Evolutionary conservation across 257 asterid species (phyloP), one percentile per base, ranked within the genome.

Genomic region (Forsythia viridissima): DNA sequence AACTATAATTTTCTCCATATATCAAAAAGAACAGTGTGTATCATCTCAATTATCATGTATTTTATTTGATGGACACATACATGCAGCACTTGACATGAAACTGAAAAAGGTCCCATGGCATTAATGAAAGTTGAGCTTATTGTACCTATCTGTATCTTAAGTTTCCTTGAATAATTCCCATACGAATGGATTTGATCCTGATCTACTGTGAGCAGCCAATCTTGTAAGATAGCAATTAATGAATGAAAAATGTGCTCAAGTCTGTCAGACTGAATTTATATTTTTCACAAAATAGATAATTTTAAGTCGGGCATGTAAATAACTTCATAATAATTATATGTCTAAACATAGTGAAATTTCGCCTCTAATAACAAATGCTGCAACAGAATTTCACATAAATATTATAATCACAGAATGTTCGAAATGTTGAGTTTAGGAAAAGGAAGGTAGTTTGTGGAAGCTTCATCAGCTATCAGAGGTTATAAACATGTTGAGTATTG

Each of bases 391-490:
- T 5, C 24, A n/a, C 2, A 20, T 57, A 57, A 57, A n/a, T 57
- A 61, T 61, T 61, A 24, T 9, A 24, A 61, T 61, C 69, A 9
- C 5, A 5, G 3, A 20, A 20, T 8, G 15, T 9, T 20, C 21
- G 16, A 61, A 61, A 61, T 21, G 38, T 61, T 8, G 34, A 57
- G 30, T 57, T 57, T 2, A n/a, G 4, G 34, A 57, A n/a, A 57
- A 57, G 34, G 34, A 57, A n/a, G 66, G 66, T 57, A 20, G 66
- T 57, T 57, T 61, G 21, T 21, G 5, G 41, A 75, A 75, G 59
- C 71, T 36, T 39, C 34, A 70, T 63, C 77, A 76, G 78, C 48
- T 11, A 69, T 20, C 36, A 18, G 69, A 51, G 72, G 30, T 15
- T 65, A 57, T 20, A 39, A 36, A 21, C 67, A 59, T 46, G 36